These are phyloP conservation scores for Aspergillus brunneoviolaceus DNA, from an alignment of 2,329 filamentous ascomycete genomes.

Conservation along the genomic window DNA sequence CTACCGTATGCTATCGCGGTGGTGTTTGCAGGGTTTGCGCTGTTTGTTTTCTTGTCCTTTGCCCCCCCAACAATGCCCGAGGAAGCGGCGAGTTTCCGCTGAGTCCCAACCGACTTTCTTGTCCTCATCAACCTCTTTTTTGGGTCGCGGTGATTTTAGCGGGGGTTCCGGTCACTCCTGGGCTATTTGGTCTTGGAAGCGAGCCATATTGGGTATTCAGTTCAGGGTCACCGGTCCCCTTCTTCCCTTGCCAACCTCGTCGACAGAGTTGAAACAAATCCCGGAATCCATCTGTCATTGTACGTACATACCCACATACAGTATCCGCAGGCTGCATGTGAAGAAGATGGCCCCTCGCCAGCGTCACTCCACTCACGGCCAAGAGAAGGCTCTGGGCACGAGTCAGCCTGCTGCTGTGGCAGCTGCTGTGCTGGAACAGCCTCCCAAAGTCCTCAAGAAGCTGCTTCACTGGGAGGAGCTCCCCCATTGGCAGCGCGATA, in stretches of 20 bases:
- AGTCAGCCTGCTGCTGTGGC: slow-evolving; percentile 26
- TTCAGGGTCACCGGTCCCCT: not conserved
- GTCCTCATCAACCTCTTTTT: not conserved
- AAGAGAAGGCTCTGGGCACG: slow-evolving; percentile 21
- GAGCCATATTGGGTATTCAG: not conserved
- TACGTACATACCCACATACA: not conserved
- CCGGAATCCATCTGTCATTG: slow-evolving; percentile 2
- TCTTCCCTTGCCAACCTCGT: not conserved
- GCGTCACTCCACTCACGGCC: slow-evolving; percentile 28
- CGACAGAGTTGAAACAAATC: not conserved
- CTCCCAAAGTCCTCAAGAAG: slow-evolving; percentile 30
- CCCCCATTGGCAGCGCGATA: slow-evolving; percentile 60
- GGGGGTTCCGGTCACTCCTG: not conserved
- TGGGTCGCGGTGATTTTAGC: not conserved
- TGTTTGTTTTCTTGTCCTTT: slow-evolving; percentile 8
- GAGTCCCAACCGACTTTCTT: slow-evolving; percentile 5
- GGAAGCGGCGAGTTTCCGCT: slow-evolving; percentile 1
- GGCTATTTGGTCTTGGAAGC: not conserved
- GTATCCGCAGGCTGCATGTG: slow-evolving; percentile 19
- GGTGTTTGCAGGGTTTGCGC: slow-evolving; percentile 8
- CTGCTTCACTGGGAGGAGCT: slow-evolving; percentile 54
- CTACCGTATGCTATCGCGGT: not conserved
- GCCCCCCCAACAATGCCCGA: slow-evolving; percentile 24
- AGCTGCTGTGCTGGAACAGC: slow-evolving; percentile 28
- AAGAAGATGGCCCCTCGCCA: slow-evolving; percentile 32